These are phyloP conservation scores for Pseudozyma tsukubaensis DNA, from an alignment of 1,284 basidiomycete species.

Conservation along the genomic window DNA sequence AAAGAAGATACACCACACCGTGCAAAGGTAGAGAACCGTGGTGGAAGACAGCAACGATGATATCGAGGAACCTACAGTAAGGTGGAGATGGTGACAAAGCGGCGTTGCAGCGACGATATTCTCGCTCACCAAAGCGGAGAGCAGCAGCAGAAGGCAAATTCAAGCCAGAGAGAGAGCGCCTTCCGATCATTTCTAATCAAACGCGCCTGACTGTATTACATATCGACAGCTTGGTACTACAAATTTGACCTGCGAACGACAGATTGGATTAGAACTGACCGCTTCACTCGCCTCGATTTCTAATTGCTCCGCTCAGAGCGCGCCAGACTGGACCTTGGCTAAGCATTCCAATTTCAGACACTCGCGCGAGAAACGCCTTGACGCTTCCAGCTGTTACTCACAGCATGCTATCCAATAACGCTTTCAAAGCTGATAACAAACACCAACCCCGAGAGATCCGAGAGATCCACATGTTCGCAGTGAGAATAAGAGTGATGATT, in stretches of 20 bases:
- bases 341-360: constrained; percentile 11
- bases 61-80: not conserved
- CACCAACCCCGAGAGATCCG: too few species aligned
- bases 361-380: constrained; percentile 23
- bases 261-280: too few species aligned
- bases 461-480: not conserved
- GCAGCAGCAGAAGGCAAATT: not conserved
- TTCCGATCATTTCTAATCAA: constrained; percentile 50
- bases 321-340: constrained; percentile 31
- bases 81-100: constrained; percentile 21
- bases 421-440: too few species aligned
- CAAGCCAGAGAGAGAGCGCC: not conserved
- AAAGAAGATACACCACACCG: constrained; percentile 15
- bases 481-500: not conserved
- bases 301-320: constrained; percentile 17
- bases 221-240: too few species aligned
- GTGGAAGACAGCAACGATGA: constrained; percentile 7
- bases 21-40: constrained; percentile 11
- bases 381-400: not conserved
- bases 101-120: not conserved
- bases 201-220: not conserved
- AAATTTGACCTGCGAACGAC: not conserved
- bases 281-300: too few species aligned
- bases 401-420: too few species aligned
- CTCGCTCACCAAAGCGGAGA: constrained; percentile 1